Evolutionary conservation across 2,329 filamentous ascomycete species (phyloP), one percentile per base, ranked within the genome.

Genomic region (Arthrobotrys pseudoclavata): DNA sequence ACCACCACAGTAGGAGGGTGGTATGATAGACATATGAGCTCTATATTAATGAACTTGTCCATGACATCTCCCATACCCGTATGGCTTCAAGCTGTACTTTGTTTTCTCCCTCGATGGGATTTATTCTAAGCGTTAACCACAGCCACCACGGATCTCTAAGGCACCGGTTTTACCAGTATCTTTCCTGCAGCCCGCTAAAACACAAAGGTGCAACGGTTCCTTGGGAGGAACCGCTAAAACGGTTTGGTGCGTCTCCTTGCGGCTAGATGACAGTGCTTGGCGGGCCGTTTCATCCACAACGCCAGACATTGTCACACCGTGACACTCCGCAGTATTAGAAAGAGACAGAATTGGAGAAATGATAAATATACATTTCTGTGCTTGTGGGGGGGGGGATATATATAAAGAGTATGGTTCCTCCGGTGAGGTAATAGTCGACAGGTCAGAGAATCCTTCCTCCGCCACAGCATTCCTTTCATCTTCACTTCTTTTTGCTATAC

Each of bases 221-320:
- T 53, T 24, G 50, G 9, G 22, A 13, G 24, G 13, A n/a, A 31
- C 9, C n/a, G 50, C 55, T 9, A 42, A 42, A 60, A 60, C 55
- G 55, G 55, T 7, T 60, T 60, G 55, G 55, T 42, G 34, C 15
- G 34, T 10, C 55, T 42, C 18, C 42, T 60, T 60, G 20, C 31
- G 34, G 55, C 55, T 60, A 57, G 31, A 57, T n/a, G 52, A 37
- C 52, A 22, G 15, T 24, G 31, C 55, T 60, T 60, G 55, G 55
- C 55, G 20, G 55, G 20, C 42, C 40, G 52, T 40, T 60, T 60
- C 31, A 45, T 45, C 42, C 42, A 7, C 55, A 60, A 60, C 55
- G 13, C 55, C 55, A 60, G 55, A 60, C 55, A 60, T 60, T 60
- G 42, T 60, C 55, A 60, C 34, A n/a, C 55, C 55, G 55, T 31